Conservation (phyloP, 1,284 basidiomycete genomes). For the Schizopora paradoxa region DNA sequence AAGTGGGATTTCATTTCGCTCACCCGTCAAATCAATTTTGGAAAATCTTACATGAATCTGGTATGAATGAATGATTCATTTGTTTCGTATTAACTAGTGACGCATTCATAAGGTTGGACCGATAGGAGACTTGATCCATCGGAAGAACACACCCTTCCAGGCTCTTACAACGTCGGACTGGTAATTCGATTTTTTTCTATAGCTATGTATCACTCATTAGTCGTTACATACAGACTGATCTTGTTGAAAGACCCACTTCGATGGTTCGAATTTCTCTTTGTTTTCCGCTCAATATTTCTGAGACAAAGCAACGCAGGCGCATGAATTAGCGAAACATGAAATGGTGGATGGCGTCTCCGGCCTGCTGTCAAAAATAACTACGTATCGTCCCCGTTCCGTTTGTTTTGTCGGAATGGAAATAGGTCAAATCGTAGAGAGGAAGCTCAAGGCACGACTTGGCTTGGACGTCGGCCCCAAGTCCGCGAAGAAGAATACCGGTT, state of each 20-base stretch:
- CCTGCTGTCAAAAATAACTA: conserved; percentile 52
- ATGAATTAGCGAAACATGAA: conserved; percentile 53
- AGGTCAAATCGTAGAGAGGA: conserved; percentile 46
- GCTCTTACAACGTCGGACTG: conserved; percentile 31
- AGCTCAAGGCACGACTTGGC: conserved; percentile 21
- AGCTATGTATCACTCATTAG: background rate
- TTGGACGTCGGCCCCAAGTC: conserved; percentile 18
- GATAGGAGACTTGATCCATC: conserved; percentile 26
- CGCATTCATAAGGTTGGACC: conserved; percentile 29
- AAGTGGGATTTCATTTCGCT: conserved; percentile 66
- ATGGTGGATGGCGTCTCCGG: conserved; percentile 42
- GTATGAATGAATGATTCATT: conserved; percentile 26
- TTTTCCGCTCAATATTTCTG: background rate
- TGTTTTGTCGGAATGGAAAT: conserved; percentile 74
- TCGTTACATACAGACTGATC: conserved; percentile 31
- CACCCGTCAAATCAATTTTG: conserved; percentile 69
- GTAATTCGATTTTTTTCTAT: conserved; percentile 22
- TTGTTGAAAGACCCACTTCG: conserved; percentile 35
- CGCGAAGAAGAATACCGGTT: background rate
- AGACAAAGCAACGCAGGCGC: conserved; percentile 37
- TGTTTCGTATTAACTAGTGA: background rate
- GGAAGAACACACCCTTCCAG: conserved; percentile 25
- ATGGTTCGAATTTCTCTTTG: conserved; percentile 25
- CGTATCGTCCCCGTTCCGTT: conserved; percentile 51
- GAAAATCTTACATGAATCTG: conserved; percentile 50